Evolutionary conservation across 441 rosid genomes (phyloP), one percentile per base, ranked within the genome.

Genomic region (Croton setiger): DNA sequence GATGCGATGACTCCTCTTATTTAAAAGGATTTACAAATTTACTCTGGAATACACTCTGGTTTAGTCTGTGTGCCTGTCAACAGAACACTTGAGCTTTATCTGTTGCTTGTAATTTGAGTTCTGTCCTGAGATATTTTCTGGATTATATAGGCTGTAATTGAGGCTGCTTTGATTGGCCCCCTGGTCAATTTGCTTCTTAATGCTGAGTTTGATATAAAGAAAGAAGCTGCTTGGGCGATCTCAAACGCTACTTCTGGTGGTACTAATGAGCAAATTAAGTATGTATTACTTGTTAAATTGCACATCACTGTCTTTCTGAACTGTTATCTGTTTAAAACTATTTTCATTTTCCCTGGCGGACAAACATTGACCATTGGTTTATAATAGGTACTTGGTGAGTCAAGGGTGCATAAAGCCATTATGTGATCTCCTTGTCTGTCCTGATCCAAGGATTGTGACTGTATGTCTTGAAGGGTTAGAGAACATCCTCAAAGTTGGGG

Each of bases 161-260:
- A 83, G 39, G 87, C 88, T 68, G 75, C 74, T 72, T 67, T 91
- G 64, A 75, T 91, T 49, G 77, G 67, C 31, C 88, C 95, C 3
- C 79, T 88, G 39, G 75, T 87, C 69, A 64, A 58, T 60, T 82
- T 91, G 59, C 91, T 91, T 79, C 87, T 82, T 86, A 84, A 81
- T 86, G 95, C 93, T 31, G 97, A 91, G 82, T 88, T 88, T 69
- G 92, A 88, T 55, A 85, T 88, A 15, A 88, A 88, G 82, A 88
- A 86, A 70, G 93, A 88, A 75, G 87, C 92, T 76, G 92, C 92
- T 27, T 85, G 92, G 92, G 92, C 92, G n/a, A 74, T 87, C 56
- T 88, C 93, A 55, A 88, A 88, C 70, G 94, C 91, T 55, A 85
- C 94, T 20, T 88, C 95, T 17, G 95, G 95, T 68, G 97, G 97